Evolutionary conservation across 1,284 basidiomycete species (phyloP), one percentile per base, ranked within the genome.

Genomic region (Afroboletus lepidellus): DNA sequence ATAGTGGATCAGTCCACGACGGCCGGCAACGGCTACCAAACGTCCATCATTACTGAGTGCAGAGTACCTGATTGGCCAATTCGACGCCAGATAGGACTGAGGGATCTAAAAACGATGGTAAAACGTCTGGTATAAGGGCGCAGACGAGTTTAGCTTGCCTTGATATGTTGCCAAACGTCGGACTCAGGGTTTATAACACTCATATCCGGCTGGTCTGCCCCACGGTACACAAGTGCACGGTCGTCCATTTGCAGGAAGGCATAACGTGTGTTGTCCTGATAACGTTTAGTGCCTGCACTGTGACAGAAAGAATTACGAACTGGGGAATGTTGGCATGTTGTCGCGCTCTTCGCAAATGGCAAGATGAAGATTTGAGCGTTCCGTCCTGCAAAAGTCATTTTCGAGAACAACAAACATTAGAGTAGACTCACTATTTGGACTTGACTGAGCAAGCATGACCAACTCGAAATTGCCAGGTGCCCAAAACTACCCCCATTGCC

Each of bases 171-270:
- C 94, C 95, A 98, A 8, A 98, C 94, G 63, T 98, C 96, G 3
- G 92, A 93, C 65, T 98, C 95, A n/a, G 96, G 96, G 65, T 98
- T 98, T 68, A 99, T 98, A 44, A 99, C 87, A 64, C 93, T 95
- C 85, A 97, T 90, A 65, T 99, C 96, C 8, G 94, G 94, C 70
- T 98, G 94, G 70, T 99, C 96, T 20, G 93, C 91, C 3, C 97
- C 96, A 53, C 97, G 84, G 67, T 98, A 99, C n/a, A 99, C 86
- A 4, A 98, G 79, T 1, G 94, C 88, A 36, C 92, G 83, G 65
- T 98, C 94, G 64, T 98, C 94, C 80, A 96, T 85, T 70, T 98
- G 94, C 33, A 98, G 76, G 70, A 98, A 97, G 0, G 93, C 95
- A 65, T 97, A 96, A 57, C 92, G 83, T 3, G 93, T 92, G 64